Evolutionary conservation across 352 stramenopile genomes (phyloP).

Genomic region (Globisporangium barbulae): DNA sequence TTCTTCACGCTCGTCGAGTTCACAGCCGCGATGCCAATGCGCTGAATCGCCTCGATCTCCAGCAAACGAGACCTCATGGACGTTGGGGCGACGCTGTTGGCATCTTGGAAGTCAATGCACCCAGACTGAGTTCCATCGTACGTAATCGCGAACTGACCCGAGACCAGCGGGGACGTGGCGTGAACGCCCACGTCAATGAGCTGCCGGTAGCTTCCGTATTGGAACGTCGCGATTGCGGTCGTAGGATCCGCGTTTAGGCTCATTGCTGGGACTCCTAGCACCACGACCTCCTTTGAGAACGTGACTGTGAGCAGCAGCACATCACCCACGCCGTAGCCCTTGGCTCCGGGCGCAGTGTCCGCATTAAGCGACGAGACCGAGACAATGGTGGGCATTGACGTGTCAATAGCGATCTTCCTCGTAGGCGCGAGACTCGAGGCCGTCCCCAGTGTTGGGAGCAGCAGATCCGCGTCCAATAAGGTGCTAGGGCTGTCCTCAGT

Average conservation of each 20-base stretch:
- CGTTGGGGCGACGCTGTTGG: constrained; percentile 28
- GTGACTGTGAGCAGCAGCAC: constrained; percentile 62
- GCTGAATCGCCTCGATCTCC: constrained; percentile 29
- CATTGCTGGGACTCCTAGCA: constrained; percentile 40
- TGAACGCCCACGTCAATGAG: constrained; percentile 65
- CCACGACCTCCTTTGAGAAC: constrained; percentile 56
- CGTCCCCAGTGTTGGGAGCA: constrained; percentile 27
- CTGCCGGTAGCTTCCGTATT: constrained; percentile 50
- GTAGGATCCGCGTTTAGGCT: constrained; percentile 42
- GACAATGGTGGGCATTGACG: constrained; percentile 30
- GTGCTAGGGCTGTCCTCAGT: not conserved
- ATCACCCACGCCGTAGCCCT: constrained; percentile 63
- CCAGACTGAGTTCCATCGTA: constrained; percentile 37
- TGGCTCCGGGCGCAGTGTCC: constrained; percentile 24
- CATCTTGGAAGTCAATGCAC: constrained; percentile 56
- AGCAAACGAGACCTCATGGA: constrained; percentile 53
- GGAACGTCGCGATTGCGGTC: constrained; percentile 34
- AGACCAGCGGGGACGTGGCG: constrained; percentile 44
- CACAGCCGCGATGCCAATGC: constrained; percentile 57
- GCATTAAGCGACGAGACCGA: constrained; percentile 41
- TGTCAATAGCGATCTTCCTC: constrained; percentile 39
- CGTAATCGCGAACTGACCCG: constrained; percentile 55
- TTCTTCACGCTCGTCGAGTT: constrained; percentile 42
- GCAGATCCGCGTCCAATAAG: constrained; percentile 33
- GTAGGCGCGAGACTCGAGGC: constrained; percentile 30